Conservation (phyloP, 495 filamentous ascomycete species). For the Xylaria bambusicola region DNA sequence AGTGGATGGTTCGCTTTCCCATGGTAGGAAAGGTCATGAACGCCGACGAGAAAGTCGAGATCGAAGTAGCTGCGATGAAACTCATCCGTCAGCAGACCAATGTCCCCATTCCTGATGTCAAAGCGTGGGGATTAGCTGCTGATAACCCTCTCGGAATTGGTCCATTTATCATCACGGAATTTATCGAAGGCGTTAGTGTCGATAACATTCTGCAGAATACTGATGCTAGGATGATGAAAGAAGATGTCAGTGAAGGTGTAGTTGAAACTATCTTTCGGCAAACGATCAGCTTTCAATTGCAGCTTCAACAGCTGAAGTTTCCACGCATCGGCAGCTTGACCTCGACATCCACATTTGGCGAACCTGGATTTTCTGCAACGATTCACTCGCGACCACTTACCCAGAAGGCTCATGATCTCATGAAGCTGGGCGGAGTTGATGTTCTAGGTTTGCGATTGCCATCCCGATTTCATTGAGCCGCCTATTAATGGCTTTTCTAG, state of each 20-base stretch:
- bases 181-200: constrained; percentile 30
- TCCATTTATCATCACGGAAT: constrained; percentile 49
- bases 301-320: constrained; percentile 44
- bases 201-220: constrained; percentile 2
- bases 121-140: constrained; percentile 38
- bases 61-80: constrained; percentile 32
- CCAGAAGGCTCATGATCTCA: constrained; percentile 35
- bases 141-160: constrained; percentile 32
- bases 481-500: not conserved
- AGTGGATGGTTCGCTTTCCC: constrained; percentile 45
- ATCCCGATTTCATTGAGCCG: constrained; percentile 8
- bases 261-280: constrained; percentile 39
- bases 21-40: constrained; percentile 38
- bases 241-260: constrained; percentile 34
- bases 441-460: constrained; percentile 30
- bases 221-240: constrained; percentile 14
- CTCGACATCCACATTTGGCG: constrained; percentile 10
- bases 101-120: constrained; percentile 41
- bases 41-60: constrained; percentile 38
- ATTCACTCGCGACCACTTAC: constrained; percentile 33
- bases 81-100: constrained; percentile 31
- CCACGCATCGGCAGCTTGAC: constrained; percentile 31
- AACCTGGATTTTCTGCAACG: not conserved
- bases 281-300: constrained; percentile 39
- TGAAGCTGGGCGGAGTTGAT: constrained; percentile 38